Percentiles rank a stretch among this genome's conserved stretches.
These are phyloP conservation scores for Grosmannia penicillata DNA, from an alignment of 2,329 filamentous ascomycete genomes.

Conservation along the genomic window DNA sequence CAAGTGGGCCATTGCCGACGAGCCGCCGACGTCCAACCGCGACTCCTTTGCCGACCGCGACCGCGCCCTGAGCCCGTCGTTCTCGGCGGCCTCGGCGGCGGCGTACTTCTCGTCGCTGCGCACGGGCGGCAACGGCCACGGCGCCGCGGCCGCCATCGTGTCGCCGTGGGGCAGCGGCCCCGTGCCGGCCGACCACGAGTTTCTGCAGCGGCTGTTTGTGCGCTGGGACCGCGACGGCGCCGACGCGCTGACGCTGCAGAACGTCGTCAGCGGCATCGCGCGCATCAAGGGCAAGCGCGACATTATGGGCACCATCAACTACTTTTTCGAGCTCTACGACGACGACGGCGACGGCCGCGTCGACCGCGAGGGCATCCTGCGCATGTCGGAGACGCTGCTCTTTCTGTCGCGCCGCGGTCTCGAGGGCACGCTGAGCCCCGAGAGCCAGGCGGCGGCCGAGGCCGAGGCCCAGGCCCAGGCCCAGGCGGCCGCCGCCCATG, in stretches of 20 bases:
- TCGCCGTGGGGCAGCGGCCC: slow-evolving; percentile 42
- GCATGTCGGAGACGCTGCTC: slow-evolving; percentile 85
- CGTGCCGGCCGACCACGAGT: slow-evolving; percentile 82
- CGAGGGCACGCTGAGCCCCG: slow-evolving; percentile 57
- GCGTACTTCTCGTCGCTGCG: slow-evolving; percentile 47
- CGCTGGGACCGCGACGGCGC: slow-evolving; percentile 74
- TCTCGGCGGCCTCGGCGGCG: slow-evolving; percentile 18
- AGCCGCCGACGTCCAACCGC: slow-evolving; percentile 45
- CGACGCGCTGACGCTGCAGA: slow-evolving; percentile 70
- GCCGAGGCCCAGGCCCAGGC: too few relatives aligned
- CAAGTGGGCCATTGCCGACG: slow-evolving; percentile 87
- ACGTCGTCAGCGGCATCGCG: slow-evolving; percentile 82
- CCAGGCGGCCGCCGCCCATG: too few relatives aligned
- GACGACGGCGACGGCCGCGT: slow-evolving; percentile 83
- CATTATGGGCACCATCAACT: slow-evolving; percentile 95
- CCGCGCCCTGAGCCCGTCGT: slow-evolving; percentile 37
- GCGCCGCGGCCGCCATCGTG: slow-evolving; percentile 14
- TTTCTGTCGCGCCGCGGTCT: slow-evolving; percentile 85
- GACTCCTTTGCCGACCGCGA: slow-evolving; percentile 33
- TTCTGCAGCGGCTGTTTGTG: slow-evolving; percentile 73
- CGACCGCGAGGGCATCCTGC: slow-evolving; percentile 84
- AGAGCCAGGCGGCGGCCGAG: slow-evolving; percentile 36
- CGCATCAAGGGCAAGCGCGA: slow-evolving; percentile 85
- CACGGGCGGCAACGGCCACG: slow-evolving; percentile 17
- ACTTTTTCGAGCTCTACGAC: slow-evolving; percentile 96